Evolutionary conservation across 305 asterid genomes (phyloP).

Genomic region (Coffea humblotiana): DNA sequence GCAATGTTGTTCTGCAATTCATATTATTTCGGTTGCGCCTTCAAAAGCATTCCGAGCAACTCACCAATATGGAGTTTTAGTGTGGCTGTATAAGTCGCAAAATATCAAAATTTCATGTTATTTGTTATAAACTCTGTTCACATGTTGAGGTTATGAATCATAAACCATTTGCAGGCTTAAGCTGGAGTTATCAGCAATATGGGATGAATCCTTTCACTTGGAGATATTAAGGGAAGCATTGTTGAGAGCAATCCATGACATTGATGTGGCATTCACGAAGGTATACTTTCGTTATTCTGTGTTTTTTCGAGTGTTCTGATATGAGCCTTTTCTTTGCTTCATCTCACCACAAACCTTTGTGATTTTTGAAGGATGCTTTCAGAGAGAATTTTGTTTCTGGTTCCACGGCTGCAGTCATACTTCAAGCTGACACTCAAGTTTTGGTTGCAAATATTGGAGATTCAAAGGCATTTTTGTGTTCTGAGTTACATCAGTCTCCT

Average conservation of each 20-base stretch:
- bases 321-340: conserved; percentile 25
- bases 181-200: conserved; percentile 62
- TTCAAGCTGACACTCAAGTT: conserved; percentile 73
- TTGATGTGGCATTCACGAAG: conserved; percentile 72
- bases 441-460: conserved; percentile 95
- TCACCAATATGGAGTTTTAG: background rate
- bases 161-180: conserved; percentile 51
- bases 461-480: conserved; percentile 94
- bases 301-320: conserved; percentile 13
- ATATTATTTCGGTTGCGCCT: background rate
- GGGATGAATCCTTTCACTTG: conserved; percentile 73
- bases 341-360: conserved; percentile 30
- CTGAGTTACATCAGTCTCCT: conserved; percentile 78
- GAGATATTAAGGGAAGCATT: conserved; percentile 90
- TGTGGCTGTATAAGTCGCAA: background rate
- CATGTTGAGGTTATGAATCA: background rate
- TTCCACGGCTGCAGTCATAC: conserved; percentile 85
- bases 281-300: conserved; percentile 30
- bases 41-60: background rate
- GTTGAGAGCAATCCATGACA: conserved; percentile 75
- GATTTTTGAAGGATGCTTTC: conserved; percentile 67
- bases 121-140: background rate
- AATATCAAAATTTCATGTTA: background rate
- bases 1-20: background rate
- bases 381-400: conserved; percentile 73